Percentiles rank a stretch among this genome's conserved stretches.
Evolutionary conservation across 1,284 basidiomycete species (phyloP).

Genomic region (Lentinula novae-zelandiae): DNA sequence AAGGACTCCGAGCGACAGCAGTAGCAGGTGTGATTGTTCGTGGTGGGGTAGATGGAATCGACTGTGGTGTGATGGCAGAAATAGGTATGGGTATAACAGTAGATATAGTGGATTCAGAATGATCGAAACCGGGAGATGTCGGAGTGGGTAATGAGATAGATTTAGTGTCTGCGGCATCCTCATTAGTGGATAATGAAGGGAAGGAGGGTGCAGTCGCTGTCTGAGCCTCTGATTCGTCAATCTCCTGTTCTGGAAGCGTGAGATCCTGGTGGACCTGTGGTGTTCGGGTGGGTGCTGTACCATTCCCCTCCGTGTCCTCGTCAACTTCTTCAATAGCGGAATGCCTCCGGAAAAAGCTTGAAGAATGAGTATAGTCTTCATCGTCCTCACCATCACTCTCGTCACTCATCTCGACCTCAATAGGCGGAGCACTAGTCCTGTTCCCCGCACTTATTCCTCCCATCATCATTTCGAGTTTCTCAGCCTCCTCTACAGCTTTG

Average conservation of each 20-base stretch:
- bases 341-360: conserved; percentile 38
- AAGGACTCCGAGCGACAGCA: conserved; percentile 1
- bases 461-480: conserved; percentile 44
- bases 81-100: conserved; percentile 15
- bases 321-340: conserved; percentile 66
- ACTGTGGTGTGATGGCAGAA: conserved; percentile 15
- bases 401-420: conserved; percentile 74
- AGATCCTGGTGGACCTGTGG: conserved; percentile 13
- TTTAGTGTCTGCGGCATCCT: not conserved
- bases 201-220: conserved; percentile 45
- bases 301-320: conserved; percentile 37
- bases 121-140: conserved; percentile 14
- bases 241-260: conserved; percentile 22
- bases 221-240: conserved; percentile 31
- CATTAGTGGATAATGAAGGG: conserved; percentile 21
- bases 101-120: conserved; percentile 17
- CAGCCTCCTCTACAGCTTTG: conserved; percentile 53
- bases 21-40: not conserved
- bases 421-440: conserved; percentile 50
- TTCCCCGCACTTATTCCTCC: conserved; percentile 28
- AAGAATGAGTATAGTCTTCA: conserved; percentile 31
- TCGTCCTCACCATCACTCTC: conserved; percentile 70
- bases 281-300: conserved; percentile 10
- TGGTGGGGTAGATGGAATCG: not conserved
- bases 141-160: conserved; percentile 10